Evolutionary conservation across 2,329 filamentous ascomycete genomes (phyloP), one percentile per base, ranked within the genome.

Genomic region (Eutypa lata): DNA sequence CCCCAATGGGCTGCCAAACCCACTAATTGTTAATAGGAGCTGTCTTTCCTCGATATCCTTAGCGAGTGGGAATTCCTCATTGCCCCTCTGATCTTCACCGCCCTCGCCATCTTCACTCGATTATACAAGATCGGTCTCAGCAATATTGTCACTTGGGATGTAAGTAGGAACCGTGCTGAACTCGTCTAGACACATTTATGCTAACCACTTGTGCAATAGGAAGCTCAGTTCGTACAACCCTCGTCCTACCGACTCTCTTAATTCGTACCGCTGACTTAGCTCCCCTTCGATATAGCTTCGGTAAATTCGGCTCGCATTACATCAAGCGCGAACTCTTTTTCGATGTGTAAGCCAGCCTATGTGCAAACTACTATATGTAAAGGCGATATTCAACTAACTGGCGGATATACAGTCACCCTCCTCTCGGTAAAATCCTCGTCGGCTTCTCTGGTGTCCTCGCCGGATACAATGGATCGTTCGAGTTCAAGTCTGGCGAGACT

Each of bases 281-380:
- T 33, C 43, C 44, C 52, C 50, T 48, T 54, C 53, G 48, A 61
- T 53, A 50, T 65, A 91, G 88, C 73, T 95, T 95, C 72, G 90
- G 90, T 70, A 99, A 99, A 78, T 99, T 99, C 73, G 94, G 94
- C 59, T 97, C 93, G 65, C 93, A 99, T 76, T 99, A 99, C 73
- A 87, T 99, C 69, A 97, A 99, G 74, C 90, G 93, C 72, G 94
- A 99, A 74, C 97, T 97, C 80, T 99, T 99, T 82, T 99, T 99
- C 76, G 90, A 96, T 80, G 79, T 76, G 64, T 68, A 42, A 72
- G 74, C 69, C 58, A 57, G 60, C 61, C 45, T 26, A 11, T 19
- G 21, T 31, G 16, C 45, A 21, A 31, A 31, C 47, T 42, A 24
- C 40, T 40, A 26, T 24, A 48, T 48, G 35, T 42, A 37, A 54